Evolutionary conservation across 106 monocot genomes (phyloP), one percentile per base, ranked within the genome.

Genomic region (Agapanthus africanus): DNA sequence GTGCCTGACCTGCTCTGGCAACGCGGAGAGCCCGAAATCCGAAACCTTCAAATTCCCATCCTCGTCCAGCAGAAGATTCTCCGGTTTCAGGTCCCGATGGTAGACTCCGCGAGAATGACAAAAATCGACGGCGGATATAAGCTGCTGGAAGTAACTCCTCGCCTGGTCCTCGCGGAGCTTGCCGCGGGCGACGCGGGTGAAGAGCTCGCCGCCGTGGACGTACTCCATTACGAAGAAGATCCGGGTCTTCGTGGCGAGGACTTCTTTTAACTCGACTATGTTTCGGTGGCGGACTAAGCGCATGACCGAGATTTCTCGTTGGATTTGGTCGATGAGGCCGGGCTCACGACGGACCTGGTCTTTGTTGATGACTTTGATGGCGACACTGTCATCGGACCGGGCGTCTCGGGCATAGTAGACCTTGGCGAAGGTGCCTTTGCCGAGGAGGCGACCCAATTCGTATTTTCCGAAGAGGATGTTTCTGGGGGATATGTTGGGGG

Each of bases 11-110:
- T 87, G 87, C 16, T 87, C 87, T 22, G 83, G 74, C 21, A 83
- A 82, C 13, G 87, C 87, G 41, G 49, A 40, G 44, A 87, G 77
- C 4, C 87, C 87, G 59, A 83, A 87, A 51, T 87, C 87, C 13
- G 87, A 87, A 27, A 87, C 87, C 77, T 75, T 75, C 15, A 75
- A 59, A 30, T 68, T 22, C 14, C 74, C 74, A 22, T 54, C 19
- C 5, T 37, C 59, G 67, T 75, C 74, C 25, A 75, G 42, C 19
- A 75, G 74, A 1, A 75, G 74, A 31, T 75, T 75, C 46, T 75
- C 67, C 10, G 74, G 74, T 54, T 75, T 75, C 27, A 75, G 44
- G 26, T 75, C 74, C 11, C 74, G 54, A 54, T 75, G 74, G 40
- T 26, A 59, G 30, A 75, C 67, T 30, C 74, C 74, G 54, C 67